Conservation (phyloP, 345 rosid species). For the Turnera subulata region DNA sequence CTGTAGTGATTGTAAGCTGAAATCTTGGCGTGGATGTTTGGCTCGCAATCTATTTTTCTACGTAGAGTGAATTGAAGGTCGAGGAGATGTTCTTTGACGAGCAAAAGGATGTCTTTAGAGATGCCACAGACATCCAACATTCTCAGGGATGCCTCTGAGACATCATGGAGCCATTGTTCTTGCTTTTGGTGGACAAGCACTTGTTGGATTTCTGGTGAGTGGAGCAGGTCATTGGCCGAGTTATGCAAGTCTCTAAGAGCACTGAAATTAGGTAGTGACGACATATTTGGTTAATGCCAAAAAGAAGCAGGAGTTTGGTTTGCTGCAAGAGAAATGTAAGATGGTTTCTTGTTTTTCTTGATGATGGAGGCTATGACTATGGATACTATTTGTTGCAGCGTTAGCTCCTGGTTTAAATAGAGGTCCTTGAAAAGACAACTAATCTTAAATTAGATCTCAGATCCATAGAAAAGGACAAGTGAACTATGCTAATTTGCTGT, state of each 20-base stretch:
- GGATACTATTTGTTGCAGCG: not conserved
- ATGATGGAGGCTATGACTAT: too few species aligned
- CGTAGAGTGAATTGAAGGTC: constrained; percentile 50
- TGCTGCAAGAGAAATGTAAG: not conserved
- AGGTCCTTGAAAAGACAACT: constrained; percentile 1
- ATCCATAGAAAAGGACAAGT: constrained; percentile 30
- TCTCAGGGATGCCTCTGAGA: constrained; percentile 56
- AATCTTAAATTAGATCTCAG: constrained; percentile 25
- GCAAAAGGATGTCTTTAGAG: constrained; percentile 57
- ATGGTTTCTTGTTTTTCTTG: not conserved
- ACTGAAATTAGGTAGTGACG: constrained; percentile 53
- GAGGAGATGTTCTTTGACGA: constrained; percentile 55
- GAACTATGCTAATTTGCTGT: constrained; percentile 33
- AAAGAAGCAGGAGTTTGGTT: not conserved
- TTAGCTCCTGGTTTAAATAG: constrained; percentile 15
- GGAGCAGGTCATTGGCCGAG: constrained; percentile 68
- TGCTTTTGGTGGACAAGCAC: constrained; percentile 40
- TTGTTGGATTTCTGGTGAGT: constrained; percentile 46
- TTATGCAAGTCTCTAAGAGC: constrained; percentile 65
- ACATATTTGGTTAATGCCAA: too few species aligned
- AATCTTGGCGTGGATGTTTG: constrained; percentile 39
- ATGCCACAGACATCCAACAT: constrained; percentile 64
- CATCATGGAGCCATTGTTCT: constrained; percentile 52
- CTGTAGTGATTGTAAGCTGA: constrained; percentile 45
- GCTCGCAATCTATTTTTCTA: constrained; percentile 26